Base-by-base conservation (phyloP, 495 filamentous ascomycete genomes). In the Hypoxylon rickii region DNA sequence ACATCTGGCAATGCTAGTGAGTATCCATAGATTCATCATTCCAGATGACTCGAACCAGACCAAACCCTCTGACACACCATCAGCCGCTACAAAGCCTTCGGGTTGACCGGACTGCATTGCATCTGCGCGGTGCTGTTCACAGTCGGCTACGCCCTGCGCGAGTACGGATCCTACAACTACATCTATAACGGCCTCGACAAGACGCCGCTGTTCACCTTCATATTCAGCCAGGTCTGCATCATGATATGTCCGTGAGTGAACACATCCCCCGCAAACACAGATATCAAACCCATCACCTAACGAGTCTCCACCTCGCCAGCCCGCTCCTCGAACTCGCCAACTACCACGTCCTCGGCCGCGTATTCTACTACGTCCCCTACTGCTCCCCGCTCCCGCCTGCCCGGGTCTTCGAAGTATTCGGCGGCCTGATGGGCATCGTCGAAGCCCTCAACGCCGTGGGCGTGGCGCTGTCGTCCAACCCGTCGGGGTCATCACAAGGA, bases 301-400 rank as follows among this genome's bases (percentile, higher is more conserved):
- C 10, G 11, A 4, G 3, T 4, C 3, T 38, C 15, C 13, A 7
- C 4, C 6, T 18, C 15, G 4, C 4, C 44, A 73, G 72, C 0
- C 72, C 72, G 2, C 60, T 73, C n/a, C 67, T 74, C 34, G 67
- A 73, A 48, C 65, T 74, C 12, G 60, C 70, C 20, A 73, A 74
- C 58, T 73, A 73, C 61, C 68, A 72, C 50, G 43, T 74, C 51
- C 70, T 74, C 24, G 70, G 67, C 20, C 67, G 70, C 10, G 44
- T 71, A 41, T 60, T 74, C 46, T 60, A 61, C 63, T 72, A 73
- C 58, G 51, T 69, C 15, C 72, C 72, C 5, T 61, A 63, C 52
- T 49, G 48, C 42, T 42, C 72, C 1, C 72, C 70, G 0, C 38
- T 73, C 7, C n/a, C 61, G 0, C 58, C 68, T 2, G 50, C 38